A percentile compares a stretch with the other conserved stretches of the same genome.
phyloP scores from a whole-genome alignment of 805 yeast species.

The Candida krabiensis region DNA sequence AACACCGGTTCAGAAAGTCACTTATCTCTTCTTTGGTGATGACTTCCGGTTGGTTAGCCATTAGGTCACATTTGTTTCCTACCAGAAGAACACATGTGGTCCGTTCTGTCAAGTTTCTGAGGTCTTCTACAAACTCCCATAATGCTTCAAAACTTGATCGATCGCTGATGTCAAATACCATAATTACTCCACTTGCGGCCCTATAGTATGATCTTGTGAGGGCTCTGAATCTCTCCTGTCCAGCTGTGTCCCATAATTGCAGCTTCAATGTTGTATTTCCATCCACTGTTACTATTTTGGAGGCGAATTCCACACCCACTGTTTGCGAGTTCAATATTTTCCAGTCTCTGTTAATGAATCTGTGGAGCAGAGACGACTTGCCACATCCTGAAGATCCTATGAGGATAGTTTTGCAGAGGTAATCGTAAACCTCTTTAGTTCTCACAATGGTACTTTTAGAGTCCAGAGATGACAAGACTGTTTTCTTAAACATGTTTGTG shows the following conservation, averaged over 20 bases:
- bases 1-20: conserved; percentile 22
- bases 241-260: conserved; percentile 28
- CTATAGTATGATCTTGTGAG: conserved; percentile 39
- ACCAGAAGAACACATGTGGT: conserved; percentile 33
- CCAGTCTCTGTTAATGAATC: conserved; percentile 33
- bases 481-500: conserved; percentile 15
- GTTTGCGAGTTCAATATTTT: conserved; percentile 33
- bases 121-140: conserved; percentile 33
- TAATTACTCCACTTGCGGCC: conserved; percentile 37
- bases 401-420: conserved; percentile 31
- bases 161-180: conserved; percentile 35
- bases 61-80: conserved; percentile 36
- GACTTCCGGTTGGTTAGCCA: not conserved
- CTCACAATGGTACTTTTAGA: conserved; percentile 18
- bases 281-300: conserved; percentile 29
- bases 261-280: conserved; percentile 24
- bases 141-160: conserved; percentile 27
- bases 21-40: conserved; percentile 13
- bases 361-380: conserved; percentile 36
- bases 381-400: conserved; percentile 18
- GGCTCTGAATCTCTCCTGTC: conserved; percentile 33
- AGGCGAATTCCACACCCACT: conserved; percentile 41
- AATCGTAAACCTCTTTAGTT: conserved; percentile 32
- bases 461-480: conserved; percentile 21
- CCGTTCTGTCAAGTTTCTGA: conserved; percentile 27